These are phyloP conservation scores for Botrytis aclada DNA, from an alignment of 2,329 filamentous ascomycete species.

Conservation along the genomic window DNA sequence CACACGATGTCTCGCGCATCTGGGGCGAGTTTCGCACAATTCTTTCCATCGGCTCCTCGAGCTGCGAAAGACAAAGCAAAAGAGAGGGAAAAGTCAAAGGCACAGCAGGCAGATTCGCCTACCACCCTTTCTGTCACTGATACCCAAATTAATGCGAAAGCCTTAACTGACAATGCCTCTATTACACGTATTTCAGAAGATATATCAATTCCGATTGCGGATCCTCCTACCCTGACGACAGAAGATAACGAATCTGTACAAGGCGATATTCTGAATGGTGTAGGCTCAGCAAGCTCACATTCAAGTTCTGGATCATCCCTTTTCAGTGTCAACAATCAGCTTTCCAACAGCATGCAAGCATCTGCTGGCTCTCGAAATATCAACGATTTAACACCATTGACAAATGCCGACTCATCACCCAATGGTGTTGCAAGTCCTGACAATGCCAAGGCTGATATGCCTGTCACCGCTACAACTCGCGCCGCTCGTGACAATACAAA, in stretches of 20 bases:
- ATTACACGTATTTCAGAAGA: conserved; percentile 31
- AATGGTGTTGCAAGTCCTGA: conserved; percentile 55
- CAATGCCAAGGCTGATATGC: conserved; percentile 37
- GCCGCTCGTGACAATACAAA: conserved; percentile 24
- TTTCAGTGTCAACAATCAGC: conserved; percentile 50
- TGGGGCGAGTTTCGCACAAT: conserved; percentile 77
- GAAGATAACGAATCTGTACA: conserved; percentile 59
- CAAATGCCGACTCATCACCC: conserved; percentile 63
- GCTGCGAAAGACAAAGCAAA: conserved; percentile 54
- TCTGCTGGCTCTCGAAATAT: conserved; percentile 31
- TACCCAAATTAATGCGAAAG: conserved; percentile 35
- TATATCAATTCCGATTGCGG: conserved; percentile 26
- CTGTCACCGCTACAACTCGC: conserved; percentile 39
- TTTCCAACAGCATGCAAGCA: conserved; percentile 30
- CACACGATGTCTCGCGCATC: conserved; percentile 74
- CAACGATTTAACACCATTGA: conserved; percentile 61
- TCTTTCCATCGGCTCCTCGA: conserved; percentile 73
- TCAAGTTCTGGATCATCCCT: conserved; percentile 69
- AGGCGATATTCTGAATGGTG: conserved; percentile 66
- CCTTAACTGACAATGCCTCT: conserved; percentile 36
- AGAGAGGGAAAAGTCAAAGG: conserved; percentile 59
- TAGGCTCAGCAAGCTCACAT: conserved; percentile 70
- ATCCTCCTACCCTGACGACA: conserved; percentile 27
- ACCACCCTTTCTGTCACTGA: conserved; percentile 37
- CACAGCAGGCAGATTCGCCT: conserved; percentile 33